Evolutionary conservation across 768 basidiomycete genomes (phyloP).

Genomic region (Leccinum incarnatum): DNA sequence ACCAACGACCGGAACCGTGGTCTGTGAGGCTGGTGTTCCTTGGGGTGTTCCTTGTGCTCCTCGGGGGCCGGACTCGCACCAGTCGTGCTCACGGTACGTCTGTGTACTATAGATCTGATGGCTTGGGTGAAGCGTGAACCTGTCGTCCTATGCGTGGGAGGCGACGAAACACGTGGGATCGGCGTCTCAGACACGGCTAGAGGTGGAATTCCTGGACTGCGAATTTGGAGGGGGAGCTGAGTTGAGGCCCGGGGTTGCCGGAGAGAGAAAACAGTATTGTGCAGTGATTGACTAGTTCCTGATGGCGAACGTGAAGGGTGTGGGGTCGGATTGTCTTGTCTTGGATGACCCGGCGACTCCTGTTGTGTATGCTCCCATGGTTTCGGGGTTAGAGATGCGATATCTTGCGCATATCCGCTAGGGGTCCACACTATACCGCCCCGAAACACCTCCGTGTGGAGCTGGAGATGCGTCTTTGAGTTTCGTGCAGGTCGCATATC

Average conservation of each 20-base stretch:
- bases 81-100: conserved; percentile 13
- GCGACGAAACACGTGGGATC: conserved; percentile 10
- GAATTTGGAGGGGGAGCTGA: conserved; percentile 18
- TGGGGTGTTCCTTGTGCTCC: conserved; percentile 11
- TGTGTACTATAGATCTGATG: conserved; percentile 24
- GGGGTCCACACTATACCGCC: conserved; percentile 29
- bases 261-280: conserved; percentile 3
- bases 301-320: conserved; percentile 16
- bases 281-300: conserved; percentile 12
- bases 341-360: neutral
- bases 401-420: conserved; percentile 24
- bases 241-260: conserved; percentile 2
- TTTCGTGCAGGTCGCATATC: conserved; percentile 8
- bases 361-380: neutral
- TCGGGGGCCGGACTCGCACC: neutral
- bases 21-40: conserved; percentile 6
- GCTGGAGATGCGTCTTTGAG: conserved; percentile 36
- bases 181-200: conserved; percentile 22
- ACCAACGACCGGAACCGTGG: conserved; percentile 10
- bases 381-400: conserved; percentile 5
- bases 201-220: conserved; percentile 14
- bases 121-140: conserved; percentile 21
- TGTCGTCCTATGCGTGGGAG: conserved; percentile 15
- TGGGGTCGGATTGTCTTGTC: neutral
- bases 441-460: conserved; percentile 34